Conservation (phyloP, 352 stramenopile species). For the Aphanomyces astaci region DNA sequence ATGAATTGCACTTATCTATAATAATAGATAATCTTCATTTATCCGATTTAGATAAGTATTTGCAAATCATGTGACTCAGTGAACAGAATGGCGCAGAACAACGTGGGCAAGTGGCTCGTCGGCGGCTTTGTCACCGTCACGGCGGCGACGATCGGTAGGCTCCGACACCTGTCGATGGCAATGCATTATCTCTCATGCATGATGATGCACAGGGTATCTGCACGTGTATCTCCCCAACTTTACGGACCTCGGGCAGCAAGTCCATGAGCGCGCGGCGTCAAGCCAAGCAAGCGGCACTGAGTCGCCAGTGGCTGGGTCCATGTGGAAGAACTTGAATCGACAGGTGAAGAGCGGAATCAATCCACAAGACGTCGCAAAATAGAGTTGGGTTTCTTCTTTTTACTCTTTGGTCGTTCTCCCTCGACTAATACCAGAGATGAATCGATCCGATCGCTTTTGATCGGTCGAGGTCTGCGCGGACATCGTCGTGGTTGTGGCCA, state of each 20-base stretch:
- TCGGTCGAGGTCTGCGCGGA: neutral
- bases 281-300: neutral
- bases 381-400: no score
- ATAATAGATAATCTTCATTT: neutral
- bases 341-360: no score
- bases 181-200: neutral
- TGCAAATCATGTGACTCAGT: neutral
- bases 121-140: conserved; percentile 4
- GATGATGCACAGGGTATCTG: conserved; percentile 1
- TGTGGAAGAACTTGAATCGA: conserved; percentile 48
- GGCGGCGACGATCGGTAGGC: conserved; percentile 16
- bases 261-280: conserved; percentile 31
- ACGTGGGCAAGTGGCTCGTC: conserved; percentile 19
- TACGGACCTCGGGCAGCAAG: conserved; percentile 34
- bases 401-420: neutral
- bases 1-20: neutral
- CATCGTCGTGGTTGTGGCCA: neutral
- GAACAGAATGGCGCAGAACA: conserved; percentile 16
- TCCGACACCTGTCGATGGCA: neutral
- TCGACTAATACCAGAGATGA: neutral
- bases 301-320: conserved; percentile 28
- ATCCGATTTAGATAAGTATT: neutral
- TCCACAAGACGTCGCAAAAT: no score
- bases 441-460: neutral
- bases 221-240: conserved; percentile 40